These are phyloP conservation scores for Balakata baccata DNA, from an alignment of 345 rosid species.

Conservation along the genomic window DNA sequence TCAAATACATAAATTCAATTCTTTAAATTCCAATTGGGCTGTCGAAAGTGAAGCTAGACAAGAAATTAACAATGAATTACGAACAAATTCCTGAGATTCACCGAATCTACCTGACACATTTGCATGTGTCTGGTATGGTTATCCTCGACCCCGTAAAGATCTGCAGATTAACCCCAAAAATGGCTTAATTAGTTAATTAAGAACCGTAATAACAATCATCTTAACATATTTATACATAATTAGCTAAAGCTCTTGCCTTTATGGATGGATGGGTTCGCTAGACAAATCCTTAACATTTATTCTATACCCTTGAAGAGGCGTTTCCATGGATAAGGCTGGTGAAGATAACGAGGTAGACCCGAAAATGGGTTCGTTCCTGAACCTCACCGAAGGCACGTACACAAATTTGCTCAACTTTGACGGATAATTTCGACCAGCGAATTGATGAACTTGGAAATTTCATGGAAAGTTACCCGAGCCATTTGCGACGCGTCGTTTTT, in stretches of 20 bases:
- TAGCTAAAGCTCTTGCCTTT: neutral
- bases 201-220: neutral
- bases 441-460: slow-evolving; percentile 23
- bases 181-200: neutral
- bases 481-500: slow-evolving; percentile 37
- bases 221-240: neutral
- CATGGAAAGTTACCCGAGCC: slow-evolving; percentile 34
- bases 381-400: slow-evolving; percentile 20
- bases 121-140: slow-evolving; percentile 22
- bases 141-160: slow-evolving; percentile 26
- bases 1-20: too few species aligned
- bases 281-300: slow-evolving; percentile 30
- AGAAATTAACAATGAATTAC: neutral
- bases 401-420: slow-evolving; percentile 28
- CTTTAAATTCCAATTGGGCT: too few species aligned
- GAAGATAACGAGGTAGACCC: slow-evolving; percentile 30
- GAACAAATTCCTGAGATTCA: neutral
- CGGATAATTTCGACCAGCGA: slow-evolving; percentile 21
- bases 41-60: neutral
- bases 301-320: slow-evolving; percentile 27
- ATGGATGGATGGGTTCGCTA: slow-evolving; percentile 16
- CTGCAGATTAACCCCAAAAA: slow-evolving; percentile 14
- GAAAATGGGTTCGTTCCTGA: slow-evolving; percentile 17
- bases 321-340: slow-evolving; percentile 22
- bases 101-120: slow-evolving; percentile 29